These are phyloP conservation scores for Linderniella brevidens DNA, from an alignment of 257 asterid genomes.

Conservation along the genomic window DNA sequence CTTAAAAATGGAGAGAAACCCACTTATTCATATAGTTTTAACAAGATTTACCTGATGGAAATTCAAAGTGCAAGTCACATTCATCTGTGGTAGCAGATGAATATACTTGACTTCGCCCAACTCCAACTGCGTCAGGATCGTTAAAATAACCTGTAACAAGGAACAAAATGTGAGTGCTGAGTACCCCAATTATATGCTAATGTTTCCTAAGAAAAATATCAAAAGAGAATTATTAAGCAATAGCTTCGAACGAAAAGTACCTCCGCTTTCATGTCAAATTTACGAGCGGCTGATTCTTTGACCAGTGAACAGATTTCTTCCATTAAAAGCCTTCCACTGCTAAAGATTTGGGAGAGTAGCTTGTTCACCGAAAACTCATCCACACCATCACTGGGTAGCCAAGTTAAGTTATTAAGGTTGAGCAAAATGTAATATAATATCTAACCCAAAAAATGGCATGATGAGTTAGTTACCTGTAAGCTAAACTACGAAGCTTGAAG, in stretches of 20 bases:
- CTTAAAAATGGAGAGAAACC: neutral
- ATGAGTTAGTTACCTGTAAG: constrained; percentile 44
- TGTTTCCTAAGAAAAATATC: neutral
- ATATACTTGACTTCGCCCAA: constrained; percentile 73
- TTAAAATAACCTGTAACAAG: constrained; percentile 55
- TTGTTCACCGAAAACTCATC: constrained; percentile 77
- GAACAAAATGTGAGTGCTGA: constrained; percentile 3
- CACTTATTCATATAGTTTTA: neutral
- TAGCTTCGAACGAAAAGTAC: constrained; percentile 23
- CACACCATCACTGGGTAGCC: constrained; percentile 71
- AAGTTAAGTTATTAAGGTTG: constrained; percentile 4
- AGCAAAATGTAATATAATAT: neutral
- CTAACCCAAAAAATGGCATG: constrained; percentile 4
- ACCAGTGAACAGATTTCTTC: constrained; percentile 40
- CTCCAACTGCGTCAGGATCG: constrained; percentile 87
- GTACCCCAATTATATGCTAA: neutral
- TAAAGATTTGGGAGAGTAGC: constrained; percentile 62
- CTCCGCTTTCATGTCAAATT: constrained; percentile 98
- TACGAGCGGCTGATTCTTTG: constrained; percentile 71
- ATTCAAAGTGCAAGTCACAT: constrained; percentile 67
- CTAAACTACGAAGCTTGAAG: constrained; percentile 79
- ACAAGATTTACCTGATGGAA: constrained; percentile 72
- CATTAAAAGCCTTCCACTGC: constrained; percentile 18
- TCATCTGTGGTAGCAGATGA: constrained; percentile 65
- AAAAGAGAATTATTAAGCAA: constrained; percentile 9